Base-by-base conservation (phyloP, 768 basidiomycete species). In the Pisolithus orientalis region DNA sequence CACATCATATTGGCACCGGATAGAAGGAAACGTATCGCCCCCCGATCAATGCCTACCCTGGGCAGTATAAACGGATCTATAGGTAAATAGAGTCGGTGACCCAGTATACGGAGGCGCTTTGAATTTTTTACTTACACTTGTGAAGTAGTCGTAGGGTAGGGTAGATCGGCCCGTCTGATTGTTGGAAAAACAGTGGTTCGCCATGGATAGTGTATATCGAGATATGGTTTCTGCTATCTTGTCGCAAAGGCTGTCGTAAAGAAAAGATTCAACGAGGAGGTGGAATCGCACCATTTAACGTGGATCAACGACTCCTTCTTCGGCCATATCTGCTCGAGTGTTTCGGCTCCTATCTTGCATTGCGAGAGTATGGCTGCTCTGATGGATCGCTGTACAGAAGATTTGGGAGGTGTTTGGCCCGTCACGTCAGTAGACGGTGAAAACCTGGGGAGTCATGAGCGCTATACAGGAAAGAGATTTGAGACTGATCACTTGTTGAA, bases 1-100 rank as follows among this genome's bases (percentile, higher is more conserved):
- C 88, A 94, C 92, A 95, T 95, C 89, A 95, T 94, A 71, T 87
- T 85, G 25, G 92, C 92, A 14, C 92, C 96, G 10, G 84, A 86
- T 44, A 99, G 82, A 38, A 99, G 80, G 71, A 97, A 99, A 32
- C 94, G 90, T 72, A 99, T 99, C 49, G 96, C 96, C 46, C 96
- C 96, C 47, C 95, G 86, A 75, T 99, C 96, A 45, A 98, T 79
- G 57, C 85, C 82, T 46, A 95, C 93, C 61, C 78, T 83, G 5
- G 94, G 92, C 31, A 98, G 79, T 57, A 98, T 75, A 61, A 80
- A 87, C 7, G 96, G 96, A 74, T 96, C 95, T 99, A 68, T 10
- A 21, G 3, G 52, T 49, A 51, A 21, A 42, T 21, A 21, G 21
- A 34, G 38, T 56, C 4, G 48, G 32, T 37, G 32, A 31, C 28